phyloP scores from a whole-genome alignment of 768 basidiomycete genomes.

The Panaeolus papilionaceus region DNA sequence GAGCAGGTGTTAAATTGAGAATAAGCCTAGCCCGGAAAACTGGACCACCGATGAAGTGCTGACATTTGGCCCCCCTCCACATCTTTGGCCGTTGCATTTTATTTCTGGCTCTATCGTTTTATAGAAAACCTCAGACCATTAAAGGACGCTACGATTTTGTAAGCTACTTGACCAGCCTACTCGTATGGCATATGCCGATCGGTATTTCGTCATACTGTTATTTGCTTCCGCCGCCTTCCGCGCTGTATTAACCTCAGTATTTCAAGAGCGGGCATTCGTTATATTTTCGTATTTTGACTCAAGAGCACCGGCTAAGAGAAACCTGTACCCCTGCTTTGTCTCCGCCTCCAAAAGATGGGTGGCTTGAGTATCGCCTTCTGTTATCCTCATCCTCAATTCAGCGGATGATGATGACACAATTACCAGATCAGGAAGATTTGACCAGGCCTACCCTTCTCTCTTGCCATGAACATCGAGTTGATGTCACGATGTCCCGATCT shows the following conservation, averaged over 20 bases:
- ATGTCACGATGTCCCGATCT: neutral
- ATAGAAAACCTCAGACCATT: too few species aligned
- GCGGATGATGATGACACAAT: neutral
- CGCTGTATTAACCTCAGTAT: neutral
- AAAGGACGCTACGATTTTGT: neutral
- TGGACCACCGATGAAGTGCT: neutral
- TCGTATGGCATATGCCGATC: neutral
- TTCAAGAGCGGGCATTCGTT: neutral
- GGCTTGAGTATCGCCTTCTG: neutral
- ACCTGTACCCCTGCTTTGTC: too few species aligned
- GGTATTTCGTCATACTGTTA: constrained; percentile 1
- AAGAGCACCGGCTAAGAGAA: too few species aligned
- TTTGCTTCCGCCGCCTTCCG: constrained; percentile 10
- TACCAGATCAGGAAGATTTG: constrained; percentile 4
- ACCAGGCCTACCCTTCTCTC: neutral
- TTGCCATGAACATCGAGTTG: neutral
- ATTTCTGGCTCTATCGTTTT: too few species aligned
- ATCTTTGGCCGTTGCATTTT: too few species aligned
- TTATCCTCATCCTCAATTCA: neutral
- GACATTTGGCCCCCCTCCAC: too few species aligned
- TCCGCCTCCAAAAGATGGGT: neutral
- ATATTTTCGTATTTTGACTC: too few species aligned
- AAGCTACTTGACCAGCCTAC: neutral
- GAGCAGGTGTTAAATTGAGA: neutral
- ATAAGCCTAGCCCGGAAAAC: neutral